A percentile compares a stretch with the other conserved stretches of the same genome.
phyloP scores from a whole-genome alignment of 2,329 filamentous ascomycete species.

The Cordyceps tenuipes region DNA sequence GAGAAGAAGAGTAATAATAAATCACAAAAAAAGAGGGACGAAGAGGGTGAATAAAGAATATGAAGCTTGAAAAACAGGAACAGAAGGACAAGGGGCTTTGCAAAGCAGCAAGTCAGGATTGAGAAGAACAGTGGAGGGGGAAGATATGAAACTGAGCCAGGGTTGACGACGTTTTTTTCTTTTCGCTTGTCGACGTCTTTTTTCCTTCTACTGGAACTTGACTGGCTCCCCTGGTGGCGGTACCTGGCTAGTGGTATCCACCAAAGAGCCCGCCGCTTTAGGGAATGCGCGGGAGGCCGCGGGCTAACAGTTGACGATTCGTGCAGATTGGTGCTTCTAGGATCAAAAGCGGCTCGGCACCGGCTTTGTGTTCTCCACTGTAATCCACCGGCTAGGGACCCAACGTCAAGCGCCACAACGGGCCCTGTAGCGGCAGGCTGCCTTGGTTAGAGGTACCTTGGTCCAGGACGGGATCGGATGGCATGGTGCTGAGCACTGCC shows the following conservation, averaged over 20 bases:
- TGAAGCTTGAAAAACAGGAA: not conserved
- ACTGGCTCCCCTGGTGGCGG: not conserved
- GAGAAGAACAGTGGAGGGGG: slow-evolving; percentile 3
- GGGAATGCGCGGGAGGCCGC: no score
- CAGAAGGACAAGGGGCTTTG: not conserved
- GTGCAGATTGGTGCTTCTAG: not conserved
- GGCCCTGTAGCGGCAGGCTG: not conserved
- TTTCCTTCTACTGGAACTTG: not conserved
- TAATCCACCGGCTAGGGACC: not conserved
- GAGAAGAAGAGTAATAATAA: slow-evolving; percentile 15
- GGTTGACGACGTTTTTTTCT: not conserved
- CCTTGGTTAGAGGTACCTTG: no score
- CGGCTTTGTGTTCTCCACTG: not conserved
- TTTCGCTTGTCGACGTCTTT: not conserved
- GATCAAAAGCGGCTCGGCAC: not conserved
- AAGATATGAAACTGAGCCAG: slow-evolving; percentile 7
- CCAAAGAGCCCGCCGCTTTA: not conserved
- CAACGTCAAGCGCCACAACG: not conserved
- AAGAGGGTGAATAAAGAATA: not conserved
- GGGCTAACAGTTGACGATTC: not conserved
- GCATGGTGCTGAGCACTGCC: no score
- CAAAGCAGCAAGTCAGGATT: slow-evolving; percentile 6
- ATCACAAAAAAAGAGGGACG: not conserved
- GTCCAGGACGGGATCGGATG: no score
- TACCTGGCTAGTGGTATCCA: not conserved